Base-by-base conservation (phyloP, 352 stramenopile species). In the Phytophthora pinifolia region DNA sequence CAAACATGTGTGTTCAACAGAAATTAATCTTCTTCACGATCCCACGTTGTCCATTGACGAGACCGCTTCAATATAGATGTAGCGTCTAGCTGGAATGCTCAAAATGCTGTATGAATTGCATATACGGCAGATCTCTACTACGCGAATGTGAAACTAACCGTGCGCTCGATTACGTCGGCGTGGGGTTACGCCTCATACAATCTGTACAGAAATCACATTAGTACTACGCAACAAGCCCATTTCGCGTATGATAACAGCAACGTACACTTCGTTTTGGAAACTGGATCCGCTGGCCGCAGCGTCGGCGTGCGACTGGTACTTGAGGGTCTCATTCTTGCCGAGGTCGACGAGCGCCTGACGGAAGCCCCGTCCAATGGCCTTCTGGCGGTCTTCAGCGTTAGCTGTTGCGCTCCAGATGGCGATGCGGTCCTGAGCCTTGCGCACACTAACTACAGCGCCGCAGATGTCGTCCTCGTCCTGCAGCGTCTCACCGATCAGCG, bases 401-500 rank as follows among this genome's bases (percentile, higher is more conserved):
- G 86, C 84, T 60, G 82, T 93, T 69, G 77, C 80, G 36, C 78
- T 97, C 96, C 96, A 99, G 43, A 99, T 88, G 38, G 95, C 88
- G 67, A 99, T 97, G 45, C 94, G 86, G 79, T 98, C 93, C 73
- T 99, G 90, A 27, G 83, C 65, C 70, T 98, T 98, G 39, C 96
- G 91, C 48, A 98, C 90, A 65, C 82, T 97, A 35, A 99, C 94
- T 46, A 99, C 96, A 58, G 89, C 91, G 29, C 96, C 96, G 67
- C 93, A 98, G 45, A 99, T 83, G 71, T 98, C 88, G 59, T 96
- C 77, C 15, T 97, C 92, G 57, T 94, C 79, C 60, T 99, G 92
- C 51, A 99, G 79, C 46, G 89, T 96, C 70, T 98, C 95, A 22
- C 96, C 96, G 59, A 99, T 98, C 22, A 98, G 78, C 39, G 94